A percentile compares a stretch with the other conserved stretches of the same genome.
These are phyloP conservation scores for Xylariaceae sp. DNA, from an alignment of 2,329 filamentous ascomycete species.

Conservation along the genomic window DNA sequence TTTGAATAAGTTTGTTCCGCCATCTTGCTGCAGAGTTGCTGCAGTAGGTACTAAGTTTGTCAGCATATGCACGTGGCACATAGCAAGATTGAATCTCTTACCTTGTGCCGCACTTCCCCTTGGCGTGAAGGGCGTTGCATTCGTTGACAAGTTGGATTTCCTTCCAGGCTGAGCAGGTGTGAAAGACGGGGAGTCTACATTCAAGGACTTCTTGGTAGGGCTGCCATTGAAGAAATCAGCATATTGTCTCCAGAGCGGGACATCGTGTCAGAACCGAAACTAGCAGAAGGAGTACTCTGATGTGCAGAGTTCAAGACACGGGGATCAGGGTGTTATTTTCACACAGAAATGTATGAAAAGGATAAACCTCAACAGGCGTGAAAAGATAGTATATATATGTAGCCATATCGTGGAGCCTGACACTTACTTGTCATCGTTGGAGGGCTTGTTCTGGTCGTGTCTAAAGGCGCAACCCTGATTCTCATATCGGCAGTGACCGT, in stretches of 20 bases:
- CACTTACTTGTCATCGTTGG: slow-evolving; percentile 28
- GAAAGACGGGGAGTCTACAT: slow-evolving; percentile 95
- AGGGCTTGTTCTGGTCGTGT: slow-evolving; percentile 67
- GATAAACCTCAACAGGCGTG: background rate
- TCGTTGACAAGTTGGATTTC: slow-evolving; percentile 80
- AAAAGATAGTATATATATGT: background rate
- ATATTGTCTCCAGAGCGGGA: no score
- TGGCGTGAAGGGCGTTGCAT: slow-evolving; percentile 80
- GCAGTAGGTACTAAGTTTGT: slow-evolving; percentile 29
- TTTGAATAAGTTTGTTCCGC: slow-evolving; percentile 49
- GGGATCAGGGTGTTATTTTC: background rate
- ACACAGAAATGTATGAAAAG: background rate
- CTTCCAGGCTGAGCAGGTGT: slow-evolving; percentile 66
- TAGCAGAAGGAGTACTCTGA: background rate
- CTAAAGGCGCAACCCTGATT: slow-evolving; percentile 89
- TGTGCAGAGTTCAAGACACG: background rate
- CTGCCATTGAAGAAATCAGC: no score
- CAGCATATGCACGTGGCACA: slow-evolving; percentile 2
- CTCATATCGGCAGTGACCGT: slow-evolving; percentile 88
- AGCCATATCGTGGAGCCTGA: slow-evolving; percentile 2
- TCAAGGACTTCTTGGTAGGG: slow-evolving; percentile 68
- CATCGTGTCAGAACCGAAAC: background rate
- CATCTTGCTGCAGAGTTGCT: slow-evolving; percentile 39
- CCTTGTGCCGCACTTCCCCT: slow-evolving; percentile 43
- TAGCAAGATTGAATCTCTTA: slow-evolving; percentile 11